phyloP scores from a whole-genome alignment of 2,329 filamentous ascomycete genomes.

The Fusarium mexicanum region DNA sequence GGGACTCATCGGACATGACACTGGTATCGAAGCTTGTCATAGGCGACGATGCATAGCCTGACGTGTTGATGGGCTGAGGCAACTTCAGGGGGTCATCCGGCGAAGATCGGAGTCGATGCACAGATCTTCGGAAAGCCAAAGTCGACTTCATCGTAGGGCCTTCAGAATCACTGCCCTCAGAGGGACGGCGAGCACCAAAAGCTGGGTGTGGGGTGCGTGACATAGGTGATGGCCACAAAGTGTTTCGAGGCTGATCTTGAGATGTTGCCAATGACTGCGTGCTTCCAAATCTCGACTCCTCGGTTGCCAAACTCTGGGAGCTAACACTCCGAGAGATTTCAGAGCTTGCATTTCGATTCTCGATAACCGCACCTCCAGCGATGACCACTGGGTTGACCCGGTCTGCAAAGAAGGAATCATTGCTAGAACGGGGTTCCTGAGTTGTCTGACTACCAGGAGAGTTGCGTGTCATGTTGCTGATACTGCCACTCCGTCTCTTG shows the following conservation, averaged over 20 bases:
- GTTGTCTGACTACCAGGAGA: slow-evolving; percentile 57
- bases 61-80: slow-evolving; percentile 63
- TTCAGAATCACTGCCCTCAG: slow-evolving; percentile 67
- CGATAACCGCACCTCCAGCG: slow-evolving; percentile 68
- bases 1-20: slow-evolving; percentile 66
- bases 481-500: slow-evolving; percentile 72
- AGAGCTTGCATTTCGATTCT: slow-evolving; percentile 65
- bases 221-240: slow-evolving; percentile 65
- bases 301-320: slow-evolving; percentile 56
- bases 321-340: slow-evolving; percentile 62
- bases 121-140: slow-evolving; percentile 64
- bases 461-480: slow-evolving; percentile 58
- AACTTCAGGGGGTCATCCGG: slow-evolving; percentile 58
- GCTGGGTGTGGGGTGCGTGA: slow-evolving; percentile 49
- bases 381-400: slow-evolving; percentile 74
- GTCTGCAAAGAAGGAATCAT: slow-evolving; percentile 68
- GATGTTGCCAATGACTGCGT: slow-evolving; percentile 55
- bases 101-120: slow-evolving; percentile 60
- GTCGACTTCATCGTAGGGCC: slow-evolving; percentile 58
- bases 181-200: slow-evolving; percentile 54
- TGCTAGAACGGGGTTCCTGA: slow-evolving; percentile 60
- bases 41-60: slow-evolving; percentile 56
- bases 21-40: slow-evolving; percentile 67
- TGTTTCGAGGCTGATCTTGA: slow-evolving; percentile 53
- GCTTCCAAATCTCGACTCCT: slow-evolving; percentile 50